These are phyloP conservation scores for Mortierella sp. DNA, from an alignment of 371 early-diverging fungal species.

Conservation along the genomic window DNA sequence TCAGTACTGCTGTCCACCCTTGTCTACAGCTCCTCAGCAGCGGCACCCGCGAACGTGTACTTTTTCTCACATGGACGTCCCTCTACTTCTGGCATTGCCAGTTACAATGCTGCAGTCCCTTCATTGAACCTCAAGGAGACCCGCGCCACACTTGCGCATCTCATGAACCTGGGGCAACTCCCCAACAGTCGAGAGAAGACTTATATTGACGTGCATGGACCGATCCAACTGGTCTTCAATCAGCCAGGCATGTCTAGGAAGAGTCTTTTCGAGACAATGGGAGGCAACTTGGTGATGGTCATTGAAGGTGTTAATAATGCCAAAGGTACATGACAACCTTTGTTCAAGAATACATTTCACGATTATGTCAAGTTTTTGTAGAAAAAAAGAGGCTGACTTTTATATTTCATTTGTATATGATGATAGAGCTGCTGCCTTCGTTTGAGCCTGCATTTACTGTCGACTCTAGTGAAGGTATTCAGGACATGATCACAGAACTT, in stretches of 20 bases:
- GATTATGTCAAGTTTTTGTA: neutral
- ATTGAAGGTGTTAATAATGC: conserved; percentile 41
- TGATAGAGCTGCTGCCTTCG: conserved; percentile 40
- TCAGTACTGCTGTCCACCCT: conserved; percentile 39
- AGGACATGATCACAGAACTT: conserved; percentile 41
- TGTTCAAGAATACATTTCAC: neutral
- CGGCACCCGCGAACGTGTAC: conserved; percentile 43
- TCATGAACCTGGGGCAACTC: conserved; percentile 33
- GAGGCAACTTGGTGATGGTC: conserved; percentile 49
- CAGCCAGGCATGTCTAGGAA: conserved; percentile 46
- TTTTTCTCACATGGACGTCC: conserved; percentile 50
- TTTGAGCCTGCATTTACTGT: conserved; percentile 40
- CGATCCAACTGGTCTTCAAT: conserved; percentile 47
- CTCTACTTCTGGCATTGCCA: conserved; percentile 14
- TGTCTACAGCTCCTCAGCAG: conserved; percentile 27
- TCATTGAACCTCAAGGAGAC: conserved; percentile 41
- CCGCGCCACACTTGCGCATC: conserved; percentile 48
- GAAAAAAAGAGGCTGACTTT: neutral
- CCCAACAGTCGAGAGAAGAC: conserved; percentile 7
- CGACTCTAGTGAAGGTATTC: conserved; percentile 31
- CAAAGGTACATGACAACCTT: conserved; percentile 35
- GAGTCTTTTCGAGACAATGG: conserved; percentile 38
- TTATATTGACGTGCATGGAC: conserved; percentile 31
- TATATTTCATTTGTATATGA: neutral
- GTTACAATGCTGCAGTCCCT: conserved; percentile 8